Evolutionary conservation across 75 land plant species (phyloP), one percentile per base, ranked within the genome.

Genomic region (Pinus taeda): DNA sequence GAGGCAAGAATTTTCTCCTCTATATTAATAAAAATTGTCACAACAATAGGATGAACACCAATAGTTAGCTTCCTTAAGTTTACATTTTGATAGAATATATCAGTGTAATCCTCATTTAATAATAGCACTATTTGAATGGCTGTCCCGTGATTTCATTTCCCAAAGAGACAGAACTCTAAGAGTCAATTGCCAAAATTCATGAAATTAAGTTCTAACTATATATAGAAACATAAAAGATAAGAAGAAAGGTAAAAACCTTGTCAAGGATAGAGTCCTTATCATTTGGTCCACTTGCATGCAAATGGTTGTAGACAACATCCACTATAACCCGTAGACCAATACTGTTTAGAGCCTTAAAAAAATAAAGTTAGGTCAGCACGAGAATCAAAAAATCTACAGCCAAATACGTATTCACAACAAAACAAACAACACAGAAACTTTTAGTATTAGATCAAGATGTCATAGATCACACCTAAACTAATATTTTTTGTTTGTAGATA

Each of bases 281-380:
- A 37, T 81, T 24, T 30, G 99, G 95, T 57, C 99, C 99, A 83
- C 85, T 94, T 77, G 80, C 93, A 87, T 90, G 85, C 55, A 96
- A 36, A 81, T 96, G 99, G 86, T 96, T 96, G 72, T 96, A 96
- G 49, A 94, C 97, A 79, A 94, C 97, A 89, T 96, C 99, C 83
- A 96, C 70, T 15, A 94, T 84, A 85, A 94, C 99, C 77, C 99
- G 88, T 57, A 96, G 82, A 13, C 99, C 97, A 72, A 90, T 80
- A 6, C 62, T 83, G 70, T 96, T 96, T 33, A 96, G 84, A 72
- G 92, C 97, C 99, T 96, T 82, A 6, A 75, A 60, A 30, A 61
- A 55, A 53, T 1, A 76, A 17, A 70, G 8, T 53, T 29, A 18
- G 57, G 45, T 69, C 4, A 63, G 59, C 30, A 73, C 20, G 36